Base-by-base conservation (phyloP, 148 eudicot genomes). In the Arbutus unedo region DNA sequence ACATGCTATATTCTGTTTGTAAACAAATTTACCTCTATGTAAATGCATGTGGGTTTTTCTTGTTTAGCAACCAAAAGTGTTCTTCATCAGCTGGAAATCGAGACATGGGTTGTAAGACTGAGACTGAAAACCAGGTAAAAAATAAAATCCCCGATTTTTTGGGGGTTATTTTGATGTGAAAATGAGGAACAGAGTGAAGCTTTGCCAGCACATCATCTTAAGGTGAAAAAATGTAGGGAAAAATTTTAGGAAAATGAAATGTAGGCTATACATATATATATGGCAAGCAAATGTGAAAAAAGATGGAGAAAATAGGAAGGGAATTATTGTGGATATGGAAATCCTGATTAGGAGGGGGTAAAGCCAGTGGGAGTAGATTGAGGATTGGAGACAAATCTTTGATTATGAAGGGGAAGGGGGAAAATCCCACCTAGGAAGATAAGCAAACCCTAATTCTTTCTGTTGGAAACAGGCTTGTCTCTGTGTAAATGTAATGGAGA, bases 11-110 rank as follows among this genome's bases (percentile, higher is more conserved):
- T 51, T 76, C 43, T 76, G 62, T 62, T 59, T 44, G 66, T 50
- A 11, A 76, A 60, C 44, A 74, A 55, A 76, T 75, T 55, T 82
- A 82, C 84, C 84, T 82, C 74, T 18, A 41, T 41, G 23, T 43
- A 4, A 4, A 16, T 81, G 76, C 51, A 47, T 47, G 78, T 21
- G 84, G 72, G 57, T 70, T 81, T 75, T 74, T 57, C 43, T 60
- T 57, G 54, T 67, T 6, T 57, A 71, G 64, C 74, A 55, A 73
- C 79, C 78, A 44, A 60, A 47, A 45, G 79, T 25, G 66, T 76
- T 64, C 74, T 53, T 41, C 75, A 64, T 67, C 73, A 51, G 51
- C 84, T 9, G n/a, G 59, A 64, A 76, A 51, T 82, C 50, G 19
- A 76, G 70, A 23, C 31, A 50, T 67, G 51, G 81, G 68, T 16